These are phyloP conservation scores for sweet orange (Citrus sinensis) DNA, from an alignment of 345 rosid genomes.

Conservation along the genomic window DNA sequence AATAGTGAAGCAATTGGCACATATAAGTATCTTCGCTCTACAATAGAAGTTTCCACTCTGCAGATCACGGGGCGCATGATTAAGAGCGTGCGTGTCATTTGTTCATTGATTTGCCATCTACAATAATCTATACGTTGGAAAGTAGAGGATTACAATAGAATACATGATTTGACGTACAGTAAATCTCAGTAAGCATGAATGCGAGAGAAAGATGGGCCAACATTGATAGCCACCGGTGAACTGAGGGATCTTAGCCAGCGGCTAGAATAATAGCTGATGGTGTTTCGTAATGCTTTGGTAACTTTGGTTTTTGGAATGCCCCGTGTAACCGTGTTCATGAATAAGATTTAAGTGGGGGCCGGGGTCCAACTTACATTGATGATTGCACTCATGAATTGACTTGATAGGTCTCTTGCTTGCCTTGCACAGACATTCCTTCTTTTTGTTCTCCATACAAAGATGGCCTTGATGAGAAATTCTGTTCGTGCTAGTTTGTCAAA, in stretches of 20 bases:
- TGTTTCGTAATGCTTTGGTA: too few species aligned
- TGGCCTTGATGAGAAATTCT: background rate
- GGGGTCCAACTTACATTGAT: conserved; percentile 34
- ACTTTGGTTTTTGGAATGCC: conserved; percentile 23
- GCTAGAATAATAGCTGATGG: too few species aligned
- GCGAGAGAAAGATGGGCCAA: conserved; percentile 17
- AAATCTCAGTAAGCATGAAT: conserved; percentile 21
- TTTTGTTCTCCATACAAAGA: conserved; percentile 5
- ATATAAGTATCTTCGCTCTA: background rate
- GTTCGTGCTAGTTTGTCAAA: conserved; percentile 16
- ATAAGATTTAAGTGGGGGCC: conserved; percentile 8
- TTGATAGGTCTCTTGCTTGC: conserved; percentile 24
- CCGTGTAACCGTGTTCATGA: conserved; percentile 16
- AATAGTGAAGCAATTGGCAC: background rate
- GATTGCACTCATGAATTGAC: conserved; percentile 26
- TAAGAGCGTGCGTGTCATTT: background rate
- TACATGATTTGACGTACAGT: conserved; percentile 18
- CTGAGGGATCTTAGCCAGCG: conserved; percentile 18
- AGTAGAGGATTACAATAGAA: conserved; percentile 1
- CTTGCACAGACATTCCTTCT: conserved; percentile 24
- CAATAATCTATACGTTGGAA: background rate
- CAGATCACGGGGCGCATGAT: too few species aligned
- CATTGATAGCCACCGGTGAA: conserved; percentile 22
- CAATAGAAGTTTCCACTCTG: too few species aligned
- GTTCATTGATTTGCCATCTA: conserved; percentile 18